Conservation (phyloP, 2,329 filamentous ascomycete genomes). For the Diplodia scrobiculata region DNA sequence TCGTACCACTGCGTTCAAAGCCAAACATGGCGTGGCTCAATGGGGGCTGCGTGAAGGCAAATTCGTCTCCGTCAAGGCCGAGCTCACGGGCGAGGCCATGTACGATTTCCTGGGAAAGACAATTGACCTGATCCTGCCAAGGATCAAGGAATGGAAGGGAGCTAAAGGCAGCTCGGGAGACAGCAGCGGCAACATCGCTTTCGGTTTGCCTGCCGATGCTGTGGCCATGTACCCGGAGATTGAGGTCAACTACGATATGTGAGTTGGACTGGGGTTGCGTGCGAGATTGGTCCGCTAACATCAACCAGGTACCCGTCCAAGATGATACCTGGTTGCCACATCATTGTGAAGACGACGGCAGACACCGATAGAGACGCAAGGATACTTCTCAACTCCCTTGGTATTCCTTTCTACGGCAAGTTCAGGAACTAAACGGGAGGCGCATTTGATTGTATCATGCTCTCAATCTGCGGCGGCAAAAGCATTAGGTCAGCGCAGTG, state of each 20-base stretch:
- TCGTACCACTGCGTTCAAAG: slow-evolving; percentile 68
- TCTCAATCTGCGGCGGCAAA: neutral
- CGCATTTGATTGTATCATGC: slow-evolving; percentile 1
- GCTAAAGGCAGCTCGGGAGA: slow-evolving; percentile 78
- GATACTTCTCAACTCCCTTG: slow-evolving; percentile 70
- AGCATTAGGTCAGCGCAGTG: neutral
- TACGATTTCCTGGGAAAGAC: slow-evolving; percentile 90
- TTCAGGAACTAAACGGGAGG: slow-evolving; percentile 52
- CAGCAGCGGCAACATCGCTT: slow-evolving; percentile 80
- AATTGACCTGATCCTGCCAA: slow-evolving; percentile 85
- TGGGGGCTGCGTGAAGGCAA: slow-evolving; percentile 75
- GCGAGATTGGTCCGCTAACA: slow-evolving; percentile 39
- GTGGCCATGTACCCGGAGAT: slow-evolving; percentile 89
- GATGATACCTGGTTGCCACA: slow-evolving; percentile 83
- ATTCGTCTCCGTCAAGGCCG: slow-evolving; percentile 73
- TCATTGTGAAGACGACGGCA: slow-evolving; percentile 81
- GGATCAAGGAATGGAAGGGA: slow-evolving; percentile 94
- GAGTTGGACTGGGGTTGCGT: slow-evolving; percentile 48
- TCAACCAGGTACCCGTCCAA: slow-evolving; percentile 60
- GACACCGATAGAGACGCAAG: slow-evolving; percentile 82
- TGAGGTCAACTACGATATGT: slow-evolving; percentile 90
- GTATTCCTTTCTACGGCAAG: slow-evolving; percentile 82
- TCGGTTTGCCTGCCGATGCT: slow-evolving; percentile 74
- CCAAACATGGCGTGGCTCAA: slow-evolving; percentile 69
- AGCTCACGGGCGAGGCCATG: slow-evolving; percentile 76